Evolutionary conservation across 2,329 filamentous ascomycete species (phyloP).

Genomic region (Exophiala phaeomuriformis): DNA sequence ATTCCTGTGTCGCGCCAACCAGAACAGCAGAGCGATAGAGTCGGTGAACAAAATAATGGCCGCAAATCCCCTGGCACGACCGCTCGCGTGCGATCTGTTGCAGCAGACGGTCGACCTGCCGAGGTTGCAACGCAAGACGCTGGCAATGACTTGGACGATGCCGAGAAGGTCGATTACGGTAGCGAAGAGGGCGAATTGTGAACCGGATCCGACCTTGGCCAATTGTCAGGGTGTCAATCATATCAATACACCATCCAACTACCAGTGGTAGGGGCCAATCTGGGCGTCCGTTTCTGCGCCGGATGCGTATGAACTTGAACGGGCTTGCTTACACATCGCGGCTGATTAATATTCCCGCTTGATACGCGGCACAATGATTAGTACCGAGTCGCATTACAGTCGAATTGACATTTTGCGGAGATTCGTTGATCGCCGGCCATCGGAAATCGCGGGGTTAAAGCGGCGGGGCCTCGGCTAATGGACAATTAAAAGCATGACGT

Average conservation of each 20-base stretch:
- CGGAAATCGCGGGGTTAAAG: neutral
- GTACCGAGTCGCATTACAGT: too few relatives aligned
- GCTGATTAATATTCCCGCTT: too few relatives aligned
- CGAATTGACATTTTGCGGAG: too few relatives aligned
- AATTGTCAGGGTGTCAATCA: too few relatives aligned
- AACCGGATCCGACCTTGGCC: neutral
- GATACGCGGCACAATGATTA: too few relatives aligned
- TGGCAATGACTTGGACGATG: conserved; percentile 19
- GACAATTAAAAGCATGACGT: conserved; percentile 5
- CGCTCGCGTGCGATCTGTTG: neutral
- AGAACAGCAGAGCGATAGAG: conserved; percentile 10
- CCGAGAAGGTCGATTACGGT: conserved; percentile 32
- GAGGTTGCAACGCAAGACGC: conserved; percentile 1
- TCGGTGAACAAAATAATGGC: conserved; percentile 6
- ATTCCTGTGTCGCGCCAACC: conserved; percentile 11
- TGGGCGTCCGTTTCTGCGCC: too few relatives aligned
- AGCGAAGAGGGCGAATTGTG: conserved; percentile 41
- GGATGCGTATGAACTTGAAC: too few relatives aligned
- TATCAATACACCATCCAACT: too few relatives aligned
- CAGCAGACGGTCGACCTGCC: conserved; percentile 8
- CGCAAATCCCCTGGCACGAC: conserved; percentile 2
- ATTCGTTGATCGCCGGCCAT: neutral
- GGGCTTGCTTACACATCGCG: too few relatives aligned
- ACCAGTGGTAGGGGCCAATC: too few relatives aligned
- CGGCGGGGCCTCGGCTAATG: conserved; percentile 13